These are phyloP conservation scores for Akanthomyces lecanii DNA, from an alignment of 2,329 filamentous ascomycete genomes.

Conservation along the genomic window DNA sequence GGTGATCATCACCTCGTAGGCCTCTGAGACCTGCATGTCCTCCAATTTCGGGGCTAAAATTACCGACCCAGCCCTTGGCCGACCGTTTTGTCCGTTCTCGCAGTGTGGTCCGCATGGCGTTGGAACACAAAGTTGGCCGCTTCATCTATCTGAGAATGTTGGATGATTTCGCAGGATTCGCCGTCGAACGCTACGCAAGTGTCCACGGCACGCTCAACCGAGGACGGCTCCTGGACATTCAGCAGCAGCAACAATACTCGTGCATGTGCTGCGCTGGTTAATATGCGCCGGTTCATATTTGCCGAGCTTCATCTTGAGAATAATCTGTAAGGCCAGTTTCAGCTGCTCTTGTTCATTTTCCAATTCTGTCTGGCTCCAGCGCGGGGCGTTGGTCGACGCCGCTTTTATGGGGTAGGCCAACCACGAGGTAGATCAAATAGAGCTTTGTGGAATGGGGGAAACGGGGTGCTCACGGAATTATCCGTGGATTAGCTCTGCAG, in stretches of 20 bases:
- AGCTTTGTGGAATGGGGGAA: not conserved
- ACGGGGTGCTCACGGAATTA: not conserved
- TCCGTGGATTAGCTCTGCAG: not conserved
- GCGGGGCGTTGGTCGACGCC: not conserved
- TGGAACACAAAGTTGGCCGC: not conserved
- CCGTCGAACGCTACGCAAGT: not conserved
- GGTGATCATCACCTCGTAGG: no score
- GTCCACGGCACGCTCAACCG: not conserved
- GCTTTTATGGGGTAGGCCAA: not conserved
- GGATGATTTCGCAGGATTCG: not conserved
- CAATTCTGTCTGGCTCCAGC: not conserved
- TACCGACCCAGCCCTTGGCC: no score
- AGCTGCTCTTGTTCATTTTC: no score
- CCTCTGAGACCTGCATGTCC: no score
- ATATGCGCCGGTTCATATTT: no score
- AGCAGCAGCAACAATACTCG: not conserved
- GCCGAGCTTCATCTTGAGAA: no score
- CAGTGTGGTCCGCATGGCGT: no score
- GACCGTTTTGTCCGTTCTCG: no score
- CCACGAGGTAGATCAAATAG: not conserved
- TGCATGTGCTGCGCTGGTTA: not conserved
- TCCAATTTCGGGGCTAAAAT: no score
- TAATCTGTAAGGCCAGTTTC: no score
- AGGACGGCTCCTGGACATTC: not conserved
- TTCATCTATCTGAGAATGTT: constrained; percentile 2